Conservation (phyloP, 306 rosid species). For the Glycine soja region DNA sequence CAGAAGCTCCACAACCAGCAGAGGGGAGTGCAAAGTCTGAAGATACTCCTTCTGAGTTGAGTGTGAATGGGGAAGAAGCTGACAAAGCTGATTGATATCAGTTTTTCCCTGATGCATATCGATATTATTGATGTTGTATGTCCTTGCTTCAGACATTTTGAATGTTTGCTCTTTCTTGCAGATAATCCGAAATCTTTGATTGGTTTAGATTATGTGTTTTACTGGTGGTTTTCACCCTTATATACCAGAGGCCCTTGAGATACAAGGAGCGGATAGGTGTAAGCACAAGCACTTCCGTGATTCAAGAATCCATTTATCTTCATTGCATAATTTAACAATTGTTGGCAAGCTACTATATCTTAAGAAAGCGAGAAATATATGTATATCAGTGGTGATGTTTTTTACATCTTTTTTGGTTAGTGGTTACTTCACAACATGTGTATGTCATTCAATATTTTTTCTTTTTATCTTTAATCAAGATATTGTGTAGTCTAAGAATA, state of each 20-base stretch:
- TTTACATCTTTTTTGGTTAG: conserved; percentile 23
- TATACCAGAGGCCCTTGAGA: conserved; percentile 14
- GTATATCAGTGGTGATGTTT: background rate
- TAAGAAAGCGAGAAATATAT: conserved; percentile 17
- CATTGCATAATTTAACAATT: conserved; percentile 18
- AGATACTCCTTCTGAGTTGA: conserved; percentile 55
- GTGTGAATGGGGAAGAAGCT: conserved; percentile 50
- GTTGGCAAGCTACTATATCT: conserved; percentile 19
- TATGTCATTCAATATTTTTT: background rate
- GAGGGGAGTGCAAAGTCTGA: conserved; percentile 54
- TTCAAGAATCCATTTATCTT: conserved; percentile 34
- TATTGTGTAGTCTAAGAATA: conserved; percentile 11
- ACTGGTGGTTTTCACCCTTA: conserved; percentile 37
- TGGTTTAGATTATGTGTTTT: conserved; percentile 30
- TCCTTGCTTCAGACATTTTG: conserved; percentile 31
- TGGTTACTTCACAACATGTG: conserved; percentile 15
- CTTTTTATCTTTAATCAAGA: background rate
- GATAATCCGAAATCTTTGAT: conserved; percentile 17
- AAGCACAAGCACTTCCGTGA: conserved; percentile 33
- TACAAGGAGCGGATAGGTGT: conserved; percentile 25
- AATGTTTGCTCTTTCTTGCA: conserved; percentile 5
- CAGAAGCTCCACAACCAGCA: conserved; percentile 57
- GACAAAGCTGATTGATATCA: conserved; percentile 51
- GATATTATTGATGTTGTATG: conserved; percentile 45
- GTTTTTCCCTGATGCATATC: conserved; percentile 22